Evolutionary conservation across 306 rosid genomes (phyloP), one percentile per base, ranked within the genome.

Genomic region (Dalbergia cochinchinensis): DNA sequence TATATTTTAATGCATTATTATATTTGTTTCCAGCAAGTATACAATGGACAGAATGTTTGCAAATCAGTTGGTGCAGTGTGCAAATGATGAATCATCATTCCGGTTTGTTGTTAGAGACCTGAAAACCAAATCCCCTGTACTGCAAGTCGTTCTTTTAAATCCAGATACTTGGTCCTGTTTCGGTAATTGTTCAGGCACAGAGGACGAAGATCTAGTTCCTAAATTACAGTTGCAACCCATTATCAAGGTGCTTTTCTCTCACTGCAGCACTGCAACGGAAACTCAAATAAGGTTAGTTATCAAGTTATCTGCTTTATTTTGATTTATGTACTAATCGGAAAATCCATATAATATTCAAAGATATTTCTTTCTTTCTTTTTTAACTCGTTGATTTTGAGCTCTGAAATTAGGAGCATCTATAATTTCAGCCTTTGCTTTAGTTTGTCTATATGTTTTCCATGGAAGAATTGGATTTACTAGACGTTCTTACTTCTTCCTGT

Each of bases 41-140:
- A 85, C 94, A 37, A n/a, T 88, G 87, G 96, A 83, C 54, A 89
- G 85, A 77, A 90, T 95, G 99, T 93, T 91, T 51, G 89, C 90
- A 18, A 84, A 74, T 86, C 95, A 86, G 92, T 87, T 93, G 82
- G 62, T 88, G 50, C 93, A 91, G 83, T 85, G 86, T 84, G 94
- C 97, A 65, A 86, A 80, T 55, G 96, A 91, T 53, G 97, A 93
- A 87, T 85, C 94, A 59, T 85, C 92, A n/a, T 95, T 86, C 83
- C 90, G 99, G 80, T 93, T 92, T n/a, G 85, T 89, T 76, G 81
- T 91, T 65, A 89, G 88, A 79, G 98, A 95, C 78, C 81, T 95
- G 80, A 82, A 85, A 83, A 87, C 91, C 76, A 84, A 73, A 81
- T 71, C 86, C 76, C 90, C 93, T 50, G 71, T 79, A 76, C 83